Evolutionary conservation across 2,329 filamentous ascomycete species (phyloP).

Genomic region (Ascochyta clinopodiicola): DNA sequence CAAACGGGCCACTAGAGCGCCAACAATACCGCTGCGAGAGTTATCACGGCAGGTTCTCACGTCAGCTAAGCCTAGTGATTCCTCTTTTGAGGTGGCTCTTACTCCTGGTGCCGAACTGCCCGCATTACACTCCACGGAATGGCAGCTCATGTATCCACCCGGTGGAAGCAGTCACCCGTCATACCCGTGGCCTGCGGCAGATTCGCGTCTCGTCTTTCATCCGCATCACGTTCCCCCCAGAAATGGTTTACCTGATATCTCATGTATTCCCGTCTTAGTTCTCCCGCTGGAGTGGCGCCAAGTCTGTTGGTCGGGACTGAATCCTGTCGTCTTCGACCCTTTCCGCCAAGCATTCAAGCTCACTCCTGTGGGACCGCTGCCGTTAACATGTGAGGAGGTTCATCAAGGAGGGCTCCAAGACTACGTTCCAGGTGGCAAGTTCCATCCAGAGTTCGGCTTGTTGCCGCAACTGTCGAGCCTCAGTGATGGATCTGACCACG

Average conservation of each 20-base stretch:
- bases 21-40: neutral
- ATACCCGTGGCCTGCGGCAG: slow-evolving; percentile 23
- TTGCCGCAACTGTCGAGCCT: slow-evolving; percentile 12
- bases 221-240: slow-evolving; percentile 16
- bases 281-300: slow-evolving; percentile 26
- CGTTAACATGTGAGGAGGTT: slow-evolving; percentile 27
- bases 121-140: slow-evolving; percentile 4
- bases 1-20: neutral
- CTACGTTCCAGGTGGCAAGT: slow-evolving; percentile 24
- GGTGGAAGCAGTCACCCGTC: slow-evolving; percentile 27
- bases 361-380: slow-evolving; percentile 26
- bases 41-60: neutral
- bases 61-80: neutral
- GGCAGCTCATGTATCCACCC: slow-evolving; percentile 26
- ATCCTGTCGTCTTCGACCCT: slow-evolving; percentile 27
- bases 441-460: slow-evolving; percentile 23
- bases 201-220: slow-evolving; percentile 24
- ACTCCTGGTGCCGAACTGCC: slow-evolving; percentile 13
- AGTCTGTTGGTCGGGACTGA: slow-evolving; percentile 20
- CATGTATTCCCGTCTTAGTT: neutral
- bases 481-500: slow-evolving; percentile 24
- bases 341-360: slow-evolving; percentile 29
- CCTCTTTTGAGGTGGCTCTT: slow-evolving; percentile 3
- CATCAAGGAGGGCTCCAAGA: slow-evolving; percentile 23
- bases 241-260: slow-evolving; percentile 23